phyloP scores from a whole-genome alignment of 2,329 filamentous ascomycete genomes.

The Penicillium verrucosum region DNA sequence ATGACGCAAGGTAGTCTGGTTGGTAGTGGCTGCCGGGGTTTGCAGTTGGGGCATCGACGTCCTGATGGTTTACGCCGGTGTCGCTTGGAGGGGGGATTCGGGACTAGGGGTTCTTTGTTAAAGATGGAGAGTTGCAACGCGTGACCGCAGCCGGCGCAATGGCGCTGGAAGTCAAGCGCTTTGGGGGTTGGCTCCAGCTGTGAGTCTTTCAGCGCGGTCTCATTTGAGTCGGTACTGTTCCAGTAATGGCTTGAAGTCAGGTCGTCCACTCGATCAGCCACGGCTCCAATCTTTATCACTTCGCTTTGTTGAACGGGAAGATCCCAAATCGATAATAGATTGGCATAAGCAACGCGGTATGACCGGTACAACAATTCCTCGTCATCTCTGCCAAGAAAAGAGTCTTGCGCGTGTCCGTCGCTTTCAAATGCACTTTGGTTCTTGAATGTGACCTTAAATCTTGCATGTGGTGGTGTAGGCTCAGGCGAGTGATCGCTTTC shows the following conservation, averaged over 20 bases:
- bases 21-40: constrained; percentile 32
- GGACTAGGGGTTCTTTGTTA: constrained; percentile 16
- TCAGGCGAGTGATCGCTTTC: constrained; percentile 36
- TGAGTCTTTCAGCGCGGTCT: constrained; percentile 24
- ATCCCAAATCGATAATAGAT: constrained; percentile 58
- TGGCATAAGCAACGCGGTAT: constrained; percentile 58
- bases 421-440: constrained; percentile 57
- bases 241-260: constrained; percentile 20
- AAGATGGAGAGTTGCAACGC: constrained; percentile 39
- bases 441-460: constrained; percentile 52
- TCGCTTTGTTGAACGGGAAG: constrained; percentile 55
- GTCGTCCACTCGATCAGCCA: constrained; percentile 36
- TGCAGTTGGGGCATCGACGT: constrained; percentile 37
- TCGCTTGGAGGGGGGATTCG: constrained; percentile 21
- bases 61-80: constrained; percentile 16
- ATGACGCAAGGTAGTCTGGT: constrained; percentile 43
- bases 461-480: constrained; percentile 28
- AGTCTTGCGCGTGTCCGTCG: constrained; percentile 45
- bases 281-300: constrained; percentile 55
- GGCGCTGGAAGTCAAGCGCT: constrained; percentile 43
- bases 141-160: constrained; percentile 43
- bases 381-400: constrained; percentile 49
- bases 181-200: constrained; percentile 15
- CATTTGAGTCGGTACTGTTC: constrained; percentile 28
- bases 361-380: constrained; percentile 49